Base-by-base conservation (phyloP, 176 grass and related monocot species). In the Aechmea fasciata region DNA sequence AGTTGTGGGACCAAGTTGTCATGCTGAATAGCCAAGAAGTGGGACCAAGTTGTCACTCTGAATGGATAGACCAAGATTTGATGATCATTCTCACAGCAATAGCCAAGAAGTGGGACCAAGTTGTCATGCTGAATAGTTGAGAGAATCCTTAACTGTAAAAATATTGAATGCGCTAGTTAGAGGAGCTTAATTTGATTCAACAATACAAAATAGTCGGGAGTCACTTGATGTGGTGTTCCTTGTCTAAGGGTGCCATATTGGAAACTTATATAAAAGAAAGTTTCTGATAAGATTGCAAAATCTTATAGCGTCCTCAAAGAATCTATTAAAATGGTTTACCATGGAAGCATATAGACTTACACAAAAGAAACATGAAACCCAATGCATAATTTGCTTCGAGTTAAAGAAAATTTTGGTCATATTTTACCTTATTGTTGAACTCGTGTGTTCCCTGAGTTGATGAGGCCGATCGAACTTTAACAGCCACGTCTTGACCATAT, bases 71-170 rank as follows among this genome's bases (percentile, higher is more conserved):
- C 88, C 57, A 91, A 83, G 69, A 91, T 91, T 63, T 91, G 84
- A 48, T 91, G 88, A 84, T 91, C 88, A 49, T 91, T 91, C 84
- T 91, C 88, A 87, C 83, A 91, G 68, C 84, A 91, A 61, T 91
- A 87, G 47, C 88, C 84, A 78, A 91, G 79, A 69, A 87, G 88
- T 51, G 88, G 84, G 47, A 91, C 84, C 71, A 91, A 73, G 76
- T 91, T 91, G 26, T 91, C 88, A 69, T 87, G 84, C 80, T 47
- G 25, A 62, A 86, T 76, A 69, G 78, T 63, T 69, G 84, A 91
- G 84, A 91, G 88, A 76, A 91, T 77, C 57, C 65, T 80, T 70
- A 91, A 75, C 88, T 87, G 88, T 54, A 7, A 48, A 70, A 83
- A 77, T 65, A 24, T 52, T 66, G 50, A 72, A 71, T 62, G 12